phyloP scores from a whole-genome alignment of 2,329 filamentous ascomycete species.

The Aspergillus ochraceoroseus region DNA sequence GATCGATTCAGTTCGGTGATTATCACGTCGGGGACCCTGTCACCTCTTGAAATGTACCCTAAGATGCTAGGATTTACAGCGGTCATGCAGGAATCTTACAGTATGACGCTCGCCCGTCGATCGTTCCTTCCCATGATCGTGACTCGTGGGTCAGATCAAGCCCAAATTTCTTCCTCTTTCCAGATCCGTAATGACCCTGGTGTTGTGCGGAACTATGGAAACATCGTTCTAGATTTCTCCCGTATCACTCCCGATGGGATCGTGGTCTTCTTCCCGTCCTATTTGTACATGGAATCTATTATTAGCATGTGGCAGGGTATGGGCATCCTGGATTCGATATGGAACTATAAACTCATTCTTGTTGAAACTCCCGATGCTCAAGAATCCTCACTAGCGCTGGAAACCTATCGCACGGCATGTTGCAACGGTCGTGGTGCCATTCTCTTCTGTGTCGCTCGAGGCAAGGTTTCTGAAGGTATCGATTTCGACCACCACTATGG shows the following conservation, averaged over 20 bases:
- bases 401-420: slow-evolving; percentile 95
- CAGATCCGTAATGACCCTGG: slow-evolving; percentile 92
- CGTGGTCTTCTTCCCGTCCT: slow-evolving; percentile 99
- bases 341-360: slow-evolving; percentile 98
- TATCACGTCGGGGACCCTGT: slow-evolving; percentile 96
- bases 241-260: slow-evolving; percentile 94
- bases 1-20: slow-evolving; percentile 97
- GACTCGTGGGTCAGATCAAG: slow-evolving; percentile 89
- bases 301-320: slow-evolving; percentile 99
- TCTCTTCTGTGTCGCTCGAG: slow-evolving; percentile 87
- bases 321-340: slow-evolving; percentile 94
- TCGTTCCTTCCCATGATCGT: slow-evolving; percentile 99
- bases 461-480: slow-evolving; percentile 96
- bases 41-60: slow-evolving; percentile 96
- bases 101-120: slow-evolving; percentile 86
- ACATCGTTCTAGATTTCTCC: slow-evolving; percentile 86
- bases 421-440: slow-evolving; percentile 94
- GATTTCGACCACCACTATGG: slow-evolving; percentile 99
- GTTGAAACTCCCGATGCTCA: slow-evolving; percentile 97
- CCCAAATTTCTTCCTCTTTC: slow-evolving; percentile 86
- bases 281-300: slow-evolving; percentile 98
- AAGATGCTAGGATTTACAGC: slow-evolving; percentile 95
- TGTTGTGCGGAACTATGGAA: slow-evolving; percentile 96
- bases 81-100: slow-evolving; percentile 94
- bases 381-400: slow-evolving; percentile 89